Conservation (phyloP, 305 asterid species). For the Fraxinus sp. region DNA sequence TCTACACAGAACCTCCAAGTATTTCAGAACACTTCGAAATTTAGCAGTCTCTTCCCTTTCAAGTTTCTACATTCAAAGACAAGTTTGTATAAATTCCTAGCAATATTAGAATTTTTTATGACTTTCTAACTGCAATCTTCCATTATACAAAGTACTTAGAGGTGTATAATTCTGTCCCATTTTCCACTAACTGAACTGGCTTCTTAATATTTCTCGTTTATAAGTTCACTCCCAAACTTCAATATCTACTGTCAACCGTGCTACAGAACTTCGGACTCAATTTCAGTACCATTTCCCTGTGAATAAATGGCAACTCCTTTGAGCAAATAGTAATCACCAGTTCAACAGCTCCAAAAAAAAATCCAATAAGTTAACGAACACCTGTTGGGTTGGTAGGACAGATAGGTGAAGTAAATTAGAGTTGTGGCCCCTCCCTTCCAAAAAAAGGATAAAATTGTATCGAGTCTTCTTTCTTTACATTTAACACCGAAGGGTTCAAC, state of each 20-base stretch:
- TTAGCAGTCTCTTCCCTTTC: not conserved
- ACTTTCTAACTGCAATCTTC: conserved; percentile 13
- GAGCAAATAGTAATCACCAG: conserved; percentile 2
- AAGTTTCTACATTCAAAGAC: not conserved
- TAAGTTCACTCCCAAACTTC: not conserved
- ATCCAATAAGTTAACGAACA: not conserved
- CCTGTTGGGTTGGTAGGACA: conserved; percentile 1
- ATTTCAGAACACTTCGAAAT: not conserved
- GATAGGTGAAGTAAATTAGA: not conserved
- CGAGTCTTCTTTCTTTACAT: conserved; percentile 5
- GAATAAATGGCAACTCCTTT: conserved; percentile 1
- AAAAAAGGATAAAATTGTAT: not conserved
- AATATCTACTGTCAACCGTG: not conserved
- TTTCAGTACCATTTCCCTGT: not conserved
- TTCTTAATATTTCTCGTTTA: not conserved
- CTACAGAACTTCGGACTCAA: not conserved
- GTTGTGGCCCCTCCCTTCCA: conserved; percentile 9
- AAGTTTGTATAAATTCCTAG: conserved; percentile 15
- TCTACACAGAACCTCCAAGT: not conserved
- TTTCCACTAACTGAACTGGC: not conserved
- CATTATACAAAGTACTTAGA: conserved; percentile 6
- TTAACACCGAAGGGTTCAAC: not conserved
- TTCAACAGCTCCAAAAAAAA: not conserved
- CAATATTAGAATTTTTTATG: conserved; percentile 10
- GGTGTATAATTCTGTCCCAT: conserved; percentile 5